Percentiles rank a stretch among this genome's conserved stretches.
Conservation (phyloP, 2,329 filamentous ascomycete genomes). For the Arthrobotrys sinensis region DNA sequence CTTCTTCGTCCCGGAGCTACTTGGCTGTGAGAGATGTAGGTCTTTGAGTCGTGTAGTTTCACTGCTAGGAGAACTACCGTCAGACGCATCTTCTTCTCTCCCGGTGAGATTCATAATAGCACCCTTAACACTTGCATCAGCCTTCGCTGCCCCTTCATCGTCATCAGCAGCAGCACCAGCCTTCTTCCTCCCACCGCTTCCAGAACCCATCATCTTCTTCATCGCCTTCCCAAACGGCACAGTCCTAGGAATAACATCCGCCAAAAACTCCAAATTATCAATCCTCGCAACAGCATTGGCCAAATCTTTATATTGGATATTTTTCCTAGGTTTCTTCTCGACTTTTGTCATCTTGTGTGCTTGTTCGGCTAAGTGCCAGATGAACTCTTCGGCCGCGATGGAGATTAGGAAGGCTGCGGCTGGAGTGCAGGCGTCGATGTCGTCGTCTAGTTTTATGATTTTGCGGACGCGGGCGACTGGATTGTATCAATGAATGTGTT, state of each 20-base stretch:
- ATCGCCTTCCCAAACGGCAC: conserved; percentile 78
- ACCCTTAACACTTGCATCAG: conserved; percentile 4
- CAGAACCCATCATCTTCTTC: conserved; percentile 49
- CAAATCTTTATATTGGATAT: conserved; percentile 96
- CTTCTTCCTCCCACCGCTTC: background rate
- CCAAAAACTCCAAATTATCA: conserved; percentile 94
- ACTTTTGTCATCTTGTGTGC: conserved; percentile 89
- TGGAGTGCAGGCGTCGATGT: conserved; percentile 88
- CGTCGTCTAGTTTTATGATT: conserved; percentile 89
- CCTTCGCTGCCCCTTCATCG: conserved; percentile 2
- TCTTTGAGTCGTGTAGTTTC: conserved; percentile 51
- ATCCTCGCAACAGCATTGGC: conserved; percentile 87
- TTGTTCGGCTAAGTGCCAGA: conserved; percentile 89
- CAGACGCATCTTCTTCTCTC: conserved; percentile 29
- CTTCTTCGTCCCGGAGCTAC: conserved; percentile 34
- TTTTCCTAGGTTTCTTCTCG: conserved; percentile 90
- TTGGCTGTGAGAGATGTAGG: conserved; percentile 47
- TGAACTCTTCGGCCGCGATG: conserved; percentile 95
- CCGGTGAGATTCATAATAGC: conserved; percentile 28
- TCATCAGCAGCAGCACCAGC: background rate
- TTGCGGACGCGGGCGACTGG: conserved; percentile 95
- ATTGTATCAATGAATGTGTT: background rate
- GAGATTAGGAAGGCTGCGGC: conserved; percentile 96
- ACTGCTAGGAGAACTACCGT: conserved; percentile 35
- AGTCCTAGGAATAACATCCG: conserved; percentile 90